A percentile compares a stretch with the other conserved stretches of the same genome.
phyloP scores from a whole-genome alignment of 768 basidiomycete genomes.

The Agrocybe praecox region DNA sequence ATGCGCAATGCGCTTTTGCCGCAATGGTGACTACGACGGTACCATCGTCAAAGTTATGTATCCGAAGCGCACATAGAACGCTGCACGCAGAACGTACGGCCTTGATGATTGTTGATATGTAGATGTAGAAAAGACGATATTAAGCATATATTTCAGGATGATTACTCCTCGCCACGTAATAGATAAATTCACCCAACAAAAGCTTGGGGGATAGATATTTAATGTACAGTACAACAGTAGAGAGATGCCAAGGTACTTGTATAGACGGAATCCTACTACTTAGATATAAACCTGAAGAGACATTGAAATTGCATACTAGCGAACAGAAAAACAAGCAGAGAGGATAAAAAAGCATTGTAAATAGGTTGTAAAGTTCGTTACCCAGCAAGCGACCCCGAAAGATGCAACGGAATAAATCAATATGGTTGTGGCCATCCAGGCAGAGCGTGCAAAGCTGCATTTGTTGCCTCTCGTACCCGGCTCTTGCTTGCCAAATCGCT shows the following conservation, averaged over 20 bases:
- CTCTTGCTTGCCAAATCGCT: constrained; percentile 70
- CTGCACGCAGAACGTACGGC: too few species aligned
- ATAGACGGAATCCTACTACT: too few species aligned
- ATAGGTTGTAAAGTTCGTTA: neutral
- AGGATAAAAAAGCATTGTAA: neutral
- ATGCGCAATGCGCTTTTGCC: too few species aligned
- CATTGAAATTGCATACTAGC: neutral
- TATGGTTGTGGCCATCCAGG: constrained; percentile 70
- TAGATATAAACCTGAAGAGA: neutral
- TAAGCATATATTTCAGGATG: too few species aligned
- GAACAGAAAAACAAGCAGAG: neutral
- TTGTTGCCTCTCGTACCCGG: constrained; percentile 77
- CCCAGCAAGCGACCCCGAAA: neutral
- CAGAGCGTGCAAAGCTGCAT: constrained; percentile 70
- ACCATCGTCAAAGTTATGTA: too few species aligned
- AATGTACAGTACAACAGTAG: neutral
- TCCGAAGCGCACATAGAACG: neutral
- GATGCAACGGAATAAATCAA: constrained; percentile 7
- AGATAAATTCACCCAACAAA: neutral
- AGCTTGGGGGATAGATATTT: neutral
- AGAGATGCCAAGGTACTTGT: neutral
- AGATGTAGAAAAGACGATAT: neutral
- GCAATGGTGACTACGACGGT: too few species aligned
- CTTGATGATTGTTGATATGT: neutral
- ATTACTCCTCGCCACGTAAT: too few species aligned